These are phyloP conservation scores for Suillus subluteus DNA, from an alignment of 768 basidiomycete genomes.

Conservation along the genomic window DNA sequence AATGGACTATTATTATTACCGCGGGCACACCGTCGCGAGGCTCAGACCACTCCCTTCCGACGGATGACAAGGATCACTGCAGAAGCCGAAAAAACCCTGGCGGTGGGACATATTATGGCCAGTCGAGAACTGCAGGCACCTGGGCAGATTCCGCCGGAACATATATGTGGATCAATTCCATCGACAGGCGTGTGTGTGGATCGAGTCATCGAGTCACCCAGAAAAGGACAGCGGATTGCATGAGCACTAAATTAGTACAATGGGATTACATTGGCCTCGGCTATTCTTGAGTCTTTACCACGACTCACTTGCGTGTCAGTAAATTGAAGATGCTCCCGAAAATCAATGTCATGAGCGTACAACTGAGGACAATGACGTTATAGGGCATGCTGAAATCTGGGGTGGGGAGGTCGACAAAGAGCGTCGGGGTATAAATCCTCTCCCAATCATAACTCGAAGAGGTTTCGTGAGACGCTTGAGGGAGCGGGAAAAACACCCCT, in stretches of 20 bases:
- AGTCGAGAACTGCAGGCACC: not conserved
- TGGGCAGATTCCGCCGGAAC: not conserved
- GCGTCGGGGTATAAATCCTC: constrained; percentile 76
- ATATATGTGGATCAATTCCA: not conserved
- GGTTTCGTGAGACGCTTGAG: not conserved
- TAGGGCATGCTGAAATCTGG: constrained; percentile 99
- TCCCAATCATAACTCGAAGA: constrained; percentile 13
- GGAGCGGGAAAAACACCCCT: constrained; percentile 63
- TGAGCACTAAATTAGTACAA: not conserved
- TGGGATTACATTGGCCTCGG: not conserved
- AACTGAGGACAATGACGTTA: constrained; percentile 97
- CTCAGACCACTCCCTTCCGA: too few species aligned
- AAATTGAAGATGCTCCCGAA: constrained; percentile 93
- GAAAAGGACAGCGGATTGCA: not conserved
- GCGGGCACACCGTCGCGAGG: too few species aligned
- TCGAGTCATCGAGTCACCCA: not conserved
- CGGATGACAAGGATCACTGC: too few species aligned
- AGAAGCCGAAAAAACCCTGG: too few species aligned
- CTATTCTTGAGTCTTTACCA: constrained; percentile 40
- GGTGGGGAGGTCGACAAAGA: constrained; percentile 90
- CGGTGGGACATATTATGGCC: not conserved
- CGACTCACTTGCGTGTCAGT: constrained; percentile 78
- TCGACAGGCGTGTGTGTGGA: not conserved
- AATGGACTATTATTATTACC: too few species aligned
- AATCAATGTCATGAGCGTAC: constrained; percentile 86